Evolutionary conservation across 2,329 filamentous ascomycete species (phyloP), one percentile per base, ranked within the genome.

Genomic region (Neonectria punicea): DNA sequence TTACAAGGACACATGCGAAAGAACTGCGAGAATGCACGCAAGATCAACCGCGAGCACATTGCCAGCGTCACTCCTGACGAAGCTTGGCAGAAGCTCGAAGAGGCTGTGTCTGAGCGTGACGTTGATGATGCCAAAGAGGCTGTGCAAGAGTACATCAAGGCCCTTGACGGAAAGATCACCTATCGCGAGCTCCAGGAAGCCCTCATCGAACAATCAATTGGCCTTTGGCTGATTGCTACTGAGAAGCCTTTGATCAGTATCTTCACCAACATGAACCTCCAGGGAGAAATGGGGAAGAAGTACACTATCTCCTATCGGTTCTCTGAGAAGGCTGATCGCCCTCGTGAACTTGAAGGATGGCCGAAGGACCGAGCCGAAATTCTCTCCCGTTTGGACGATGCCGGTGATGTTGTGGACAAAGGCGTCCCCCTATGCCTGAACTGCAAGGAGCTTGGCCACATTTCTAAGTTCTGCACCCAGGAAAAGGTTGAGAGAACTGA

Each of bases 201-300:
- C 1, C 85, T 93, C 74, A 87, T 90, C 7, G 70, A 77, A 2
- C 80, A 87, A 46, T 75, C 80, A 0, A 82, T 91, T 63, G 78
- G 78, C 3, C 78, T 91, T 14, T 90, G 85, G 78, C 79, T 93
- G 58, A 90, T 93, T 68, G 88, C 87, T 6, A 77, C 87, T 6
- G 86, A 92, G 80, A 85, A 87, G 68, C 79, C 85, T 36, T 76
- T 83, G 6, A 77, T 91, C 0, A 74, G 79, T 1, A 87, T 88
- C 5, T 85, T 89, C 69, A 92, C 89, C 65, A 90, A 91, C 78
- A 91, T 93, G 87, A 90, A 93, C 68, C 80, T 92, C 1, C 90
- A 93, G 73, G 91, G 91, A 5, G 87, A 91, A 66, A 80, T 90
- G 20, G 85, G 85, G 62, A 89, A 89, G 77, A 89, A 89, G 74